phyloP scores from a whole-genome alignment of 179 eudicot genomes.

The Silene vulgaris region DNA sequence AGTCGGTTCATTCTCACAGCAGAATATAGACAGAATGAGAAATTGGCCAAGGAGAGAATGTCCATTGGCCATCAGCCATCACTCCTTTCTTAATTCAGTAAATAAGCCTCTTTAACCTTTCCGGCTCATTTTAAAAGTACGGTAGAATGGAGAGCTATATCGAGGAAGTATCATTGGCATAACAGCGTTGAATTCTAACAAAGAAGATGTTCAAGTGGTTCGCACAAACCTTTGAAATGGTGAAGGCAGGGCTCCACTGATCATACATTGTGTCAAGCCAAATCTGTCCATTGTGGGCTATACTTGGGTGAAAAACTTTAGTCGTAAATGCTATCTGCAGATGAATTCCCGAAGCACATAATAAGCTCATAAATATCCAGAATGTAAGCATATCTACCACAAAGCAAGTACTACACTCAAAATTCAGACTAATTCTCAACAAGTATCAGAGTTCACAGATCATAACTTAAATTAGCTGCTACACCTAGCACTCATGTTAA shows the following conservation, averaged over 20 bases:
- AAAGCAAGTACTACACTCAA: neutral
- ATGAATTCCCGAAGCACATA: conserved; percentile 1
- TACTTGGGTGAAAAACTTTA: conserved; percentile 73
- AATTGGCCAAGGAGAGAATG: no score
- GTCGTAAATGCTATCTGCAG: conserved; percentile 74
- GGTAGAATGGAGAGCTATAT: no score
- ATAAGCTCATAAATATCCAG: neutral
- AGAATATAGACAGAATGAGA: neutral
- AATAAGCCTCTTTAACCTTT: no score
- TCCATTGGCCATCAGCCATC: no score
- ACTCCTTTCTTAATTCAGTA: no score
- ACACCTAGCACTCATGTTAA: no score
- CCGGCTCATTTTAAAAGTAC: no score
- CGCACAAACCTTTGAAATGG: conserved; percentile 58
- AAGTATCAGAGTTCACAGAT: no score
- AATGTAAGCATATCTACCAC: no score
- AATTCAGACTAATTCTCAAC: neutral
- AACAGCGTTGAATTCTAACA: no score
- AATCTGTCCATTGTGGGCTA: conserved; percentile 67
- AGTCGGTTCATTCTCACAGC: neutral
- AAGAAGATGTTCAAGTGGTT: neutral
- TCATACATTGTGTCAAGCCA: conserved; percentile 57
- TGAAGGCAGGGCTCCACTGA: conserved; percentile 38
- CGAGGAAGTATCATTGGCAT: no score
- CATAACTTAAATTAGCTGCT: no score